Evolutionary conservation across 2,329 filamentous ascomycete genomes (phyloP).

Genomic region (Penicillium polonicum): DNA sequence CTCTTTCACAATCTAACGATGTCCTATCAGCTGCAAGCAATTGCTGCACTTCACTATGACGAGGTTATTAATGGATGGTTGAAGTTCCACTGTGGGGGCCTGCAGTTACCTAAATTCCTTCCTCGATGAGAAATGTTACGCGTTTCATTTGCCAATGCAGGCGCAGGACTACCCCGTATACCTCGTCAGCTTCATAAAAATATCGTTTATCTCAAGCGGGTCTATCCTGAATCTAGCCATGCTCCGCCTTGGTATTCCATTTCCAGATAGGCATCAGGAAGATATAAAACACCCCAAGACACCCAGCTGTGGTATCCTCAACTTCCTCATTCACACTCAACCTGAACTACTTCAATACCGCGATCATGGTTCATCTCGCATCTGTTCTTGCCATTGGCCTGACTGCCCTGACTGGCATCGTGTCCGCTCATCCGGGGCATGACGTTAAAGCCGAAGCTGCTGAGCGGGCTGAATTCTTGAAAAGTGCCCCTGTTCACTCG

Average conservation of each 20-base stretch:
- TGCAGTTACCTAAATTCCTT: background rate
- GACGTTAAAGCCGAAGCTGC: conserved; percentile 50
- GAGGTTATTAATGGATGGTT: background rate
- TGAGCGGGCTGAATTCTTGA: conserved; percentile 51
- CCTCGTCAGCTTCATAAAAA: conserved; percentile 3
- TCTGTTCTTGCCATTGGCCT: conserved; percentile 26
- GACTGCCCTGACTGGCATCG: conserved; percentile 27
- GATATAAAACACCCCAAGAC: conserved; percentile 1
- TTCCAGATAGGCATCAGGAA: background rate
- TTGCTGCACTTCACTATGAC: background rate
- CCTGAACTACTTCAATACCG: background rate
- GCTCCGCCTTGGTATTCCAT: background rate
- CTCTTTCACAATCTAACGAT: background rate
- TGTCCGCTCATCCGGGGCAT: conserved; percentile 51
- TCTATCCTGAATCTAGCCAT: background rate
- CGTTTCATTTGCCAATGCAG: conserved; percentile 11
- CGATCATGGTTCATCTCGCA: conserved; percentile 21
- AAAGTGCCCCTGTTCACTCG: conserved; percentile 38
- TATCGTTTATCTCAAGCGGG: background rate
- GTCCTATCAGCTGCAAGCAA: conserved; percentile 4
- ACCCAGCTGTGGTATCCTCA: background rate
- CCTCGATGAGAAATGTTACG: conserved; percentile 12
- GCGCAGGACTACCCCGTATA: background rate
- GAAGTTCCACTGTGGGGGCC: conserved; percentile 10
- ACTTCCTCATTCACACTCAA: background rate